Evolutionary conservation across 1,284 basidiomycete species (phyloP).

Genomic region (Pseudozyma sp.): DNA sequence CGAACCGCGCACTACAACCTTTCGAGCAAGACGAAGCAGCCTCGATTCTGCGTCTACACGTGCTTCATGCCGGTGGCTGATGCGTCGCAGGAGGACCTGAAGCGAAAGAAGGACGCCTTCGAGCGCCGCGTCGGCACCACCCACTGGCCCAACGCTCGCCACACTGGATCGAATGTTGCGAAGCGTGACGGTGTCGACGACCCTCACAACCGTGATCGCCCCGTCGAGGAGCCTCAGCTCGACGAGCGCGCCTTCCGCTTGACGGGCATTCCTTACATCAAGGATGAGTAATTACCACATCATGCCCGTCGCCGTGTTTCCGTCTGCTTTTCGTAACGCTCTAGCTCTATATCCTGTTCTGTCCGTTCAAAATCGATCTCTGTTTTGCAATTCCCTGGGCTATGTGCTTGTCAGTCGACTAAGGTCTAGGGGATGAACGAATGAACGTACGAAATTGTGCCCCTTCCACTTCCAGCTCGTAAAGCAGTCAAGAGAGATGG

Average conservation of each 20-base stretch:
- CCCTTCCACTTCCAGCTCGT: no score
- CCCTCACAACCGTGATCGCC: slow-evolving; percentile 20
- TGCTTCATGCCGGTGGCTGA: slow-evolving; percentile 24
- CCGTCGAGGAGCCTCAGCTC: slow-evolving; percentile 22
- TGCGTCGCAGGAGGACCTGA: slow-evolving; percentile 27
- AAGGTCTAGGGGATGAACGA: no score
- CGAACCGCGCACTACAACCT: slow-evolving; percentile 35
- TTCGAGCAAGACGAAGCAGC: slow-evolving; percentile 19
- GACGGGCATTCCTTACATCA: slow-evolving; percentile 31
- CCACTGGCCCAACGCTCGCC: slow-evolving; percentile 21
- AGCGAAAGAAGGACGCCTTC: slow-evolving; percentile 35
- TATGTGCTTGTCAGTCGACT: no score
- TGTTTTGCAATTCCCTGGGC: no score
- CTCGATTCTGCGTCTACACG: slow-evolving; percentile 26
- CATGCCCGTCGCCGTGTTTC: no score
- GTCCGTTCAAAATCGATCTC: no score
- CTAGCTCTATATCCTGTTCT: no score
- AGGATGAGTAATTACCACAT: not conserved
- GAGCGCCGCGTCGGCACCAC: slow-evolving; percentile 20
- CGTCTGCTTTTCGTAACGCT: no score
- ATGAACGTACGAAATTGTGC: no score
- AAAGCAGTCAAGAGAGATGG: no score
- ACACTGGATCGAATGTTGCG: slow-evolving; percentile 12
- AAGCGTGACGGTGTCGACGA: slow-evolving; percentile 13
- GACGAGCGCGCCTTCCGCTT: slow-evolving; percentile 16